Conservation (phyloP, 169 alveolate species). For the Babesia divergens region DNA sequence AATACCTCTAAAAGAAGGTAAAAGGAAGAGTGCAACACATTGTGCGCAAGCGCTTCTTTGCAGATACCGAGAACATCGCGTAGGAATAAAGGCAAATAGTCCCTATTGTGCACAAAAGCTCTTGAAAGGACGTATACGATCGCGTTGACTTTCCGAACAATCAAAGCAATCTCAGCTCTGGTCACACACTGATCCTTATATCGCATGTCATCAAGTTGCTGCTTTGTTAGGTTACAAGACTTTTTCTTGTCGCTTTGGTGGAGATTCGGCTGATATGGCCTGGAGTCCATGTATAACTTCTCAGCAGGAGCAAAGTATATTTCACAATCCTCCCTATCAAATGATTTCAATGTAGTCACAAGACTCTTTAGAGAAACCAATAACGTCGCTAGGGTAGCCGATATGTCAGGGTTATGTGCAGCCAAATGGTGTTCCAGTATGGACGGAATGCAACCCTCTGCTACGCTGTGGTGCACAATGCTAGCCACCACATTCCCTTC, state of each 20-base stretch:
- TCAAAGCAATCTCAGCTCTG: not conserved
- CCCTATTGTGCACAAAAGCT: constrained; percentile 16
- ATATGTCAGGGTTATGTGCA: not conserved
- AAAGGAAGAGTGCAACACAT: not conserved
- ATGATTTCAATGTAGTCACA: not conserved
- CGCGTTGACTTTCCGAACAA: constrained; percentile 3
- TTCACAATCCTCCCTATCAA: constrained; percentile 40
- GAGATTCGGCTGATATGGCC: constrained; percentile 40
- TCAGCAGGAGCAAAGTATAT: constrained; percentile 36
- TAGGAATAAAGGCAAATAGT: not conserved
- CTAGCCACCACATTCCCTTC: not conserved
- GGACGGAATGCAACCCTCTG: constrained; percentile 13
- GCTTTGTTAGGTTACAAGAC: constrained; percentile 11
- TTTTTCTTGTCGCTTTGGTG: constrained; percentile 26
- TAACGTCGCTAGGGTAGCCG: not conserved
- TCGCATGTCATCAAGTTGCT: constrained; percentile 50
- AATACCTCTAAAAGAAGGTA: not conserved
- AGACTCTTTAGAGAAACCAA: not conserved
- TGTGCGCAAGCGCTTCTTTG: not conserved
- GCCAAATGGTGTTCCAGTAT: constrained; percentile 28
- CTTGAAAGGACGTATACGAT: not conserved
- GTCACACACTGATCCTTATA: constrained; percentile 41
- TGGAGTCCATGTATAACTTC: constrained; percentile 13
- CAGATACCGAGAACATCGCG: constrained; percentile 1
- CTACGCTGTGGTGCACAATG: not conserved